Percentiles rank a stretch among this genome's conserved stretches.
These are phyloP conservation scores for Eucalyptus tenuipes DNA, from an alignment of 345 rosid species.

Conservation along the genomic window DNA sequence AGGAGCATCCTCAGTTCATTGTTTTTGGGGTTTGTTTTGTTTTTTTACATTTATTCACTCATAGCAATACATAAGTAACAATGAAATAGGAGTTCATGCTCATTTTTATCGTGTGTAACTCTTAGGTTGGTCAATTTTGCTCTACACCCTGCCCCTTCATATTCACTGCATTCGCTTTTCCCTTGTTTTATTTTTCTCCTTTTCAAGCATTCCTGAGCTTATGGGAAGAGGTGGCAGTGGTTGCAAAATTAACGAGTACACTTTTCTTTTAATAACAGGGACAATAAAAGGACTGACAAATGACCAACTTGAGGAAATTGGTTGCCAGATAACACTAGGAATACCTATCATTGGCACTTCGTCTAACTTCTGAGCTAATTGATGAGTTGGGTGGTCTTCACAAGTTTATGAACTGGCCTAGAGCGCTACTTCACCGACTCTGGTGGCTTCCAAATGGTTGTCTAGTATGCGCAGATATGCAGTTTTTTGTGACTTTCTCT, in stretches of 20 bases:
- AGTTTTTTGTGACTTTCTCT: neutral
- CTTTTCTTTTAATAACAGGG: constrained; percentile 16
- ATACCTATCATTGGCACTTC: constrained; percentile 75
- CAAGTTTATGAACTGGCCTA: constrained; percentile 80
- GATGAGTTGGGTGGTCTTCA: constrained; percentile 76
- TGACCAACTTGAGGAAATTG: constrained; percentile 75
- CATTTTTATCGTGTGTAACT: neutral
- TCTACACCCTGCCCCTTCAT: neutral
- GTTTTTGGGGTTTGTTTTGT: neutral
- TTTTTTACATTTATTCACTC: neutral
- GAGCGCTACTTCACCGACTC: constrained; percentile 80
- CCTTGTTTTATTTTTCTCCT: neutral
- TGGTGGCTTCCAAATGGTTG: constrained; percentile 90
- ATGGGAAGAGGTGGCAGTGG: neutral
- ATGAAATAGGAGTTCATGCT: neutral
- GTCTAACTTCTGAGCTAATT: constrained; percentile 71
- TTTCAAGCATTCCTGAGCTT: neutral
- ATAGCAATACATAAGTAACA: neutral
- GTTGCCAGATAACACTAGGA: constrained; percentile 83
- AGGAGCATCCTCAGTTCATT: neutral
- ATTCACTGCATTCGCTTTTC: neutral
- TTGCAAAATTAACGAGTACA: neutral
- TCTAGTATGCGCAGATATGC: neutral
- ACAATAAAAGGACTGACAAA: constrained; percentile 71
- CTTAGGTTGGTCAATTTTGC: neutral